Conservation (phyloP, 306 rosid genomes). For the Heteromeles arbutifolia region DNA sequence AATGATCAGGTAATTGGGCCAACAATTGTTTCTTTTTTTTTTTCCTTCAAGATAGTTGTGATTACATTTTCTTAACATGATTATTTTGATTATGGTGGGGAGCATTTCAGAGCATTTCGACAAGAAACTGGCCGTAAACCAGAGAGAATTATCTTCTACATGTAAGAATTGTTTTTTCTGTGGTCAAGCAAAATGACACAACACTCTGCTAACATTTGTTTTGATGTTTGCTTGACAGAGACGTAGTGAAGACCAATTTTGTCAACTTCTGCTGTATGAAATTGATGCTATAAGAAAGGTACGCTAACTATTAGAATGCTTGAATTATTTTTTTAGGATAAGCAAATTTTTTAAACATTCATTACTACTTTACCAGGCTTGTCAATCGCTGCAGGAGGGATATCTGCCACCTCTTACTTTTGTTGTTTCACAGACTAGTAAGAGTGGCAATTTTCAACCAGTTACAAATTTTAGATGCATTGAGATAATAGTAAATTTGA, state of each 20-base stretch:
- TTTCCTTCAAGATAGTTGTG: not conserved
- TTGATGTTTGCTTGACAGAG: conserved; percentile 34
- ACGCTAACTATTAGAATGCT: not conserved
- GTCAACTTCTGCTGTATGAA: conserved; percentile 68
- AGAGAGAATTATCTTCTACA: conserved; percentile 60
- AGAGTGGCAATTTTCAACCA: conserved; percentile 69
- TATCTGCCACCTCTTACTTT: conserved; percentile 59
- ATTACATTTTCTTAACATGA: not conserved
- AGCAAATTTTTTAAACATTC: too few species aligned
- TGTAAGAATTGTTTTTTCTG: conserved; percentile 24
- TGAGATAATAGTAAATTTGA: not conserved
- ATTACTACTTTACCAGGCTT: conserved; percentile 35
- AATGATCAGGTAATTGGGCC: conserved; percentile 46
- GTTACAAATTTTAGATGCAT: conserved; percentile 12
- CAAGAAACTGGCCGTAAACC: conserved; percentile 35
- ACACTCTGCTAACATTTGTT: not conserved
- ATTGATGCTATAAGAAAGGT: conserved; percentile 79
- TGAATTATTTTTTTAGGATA: not conserved
- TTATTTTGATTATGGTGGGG: conserved; percentile 50
- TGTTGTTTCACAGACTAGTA: conserved; percentile 39
- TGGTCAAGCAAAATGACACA: not conserved
- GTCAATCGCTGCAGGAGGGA: conserved; percentile 30
- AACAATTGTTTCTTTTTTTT: too few species aligned
- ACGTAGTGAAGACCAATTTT: conserved; percentile 74
- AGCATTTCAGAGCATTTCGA: conserved; percentile 51